Percentiles rank a stretch among this genome's conserved stretches.
Conservation (phyloP, 352 stramenopile genomes). For the Globisporangium spinosum region DNA sequence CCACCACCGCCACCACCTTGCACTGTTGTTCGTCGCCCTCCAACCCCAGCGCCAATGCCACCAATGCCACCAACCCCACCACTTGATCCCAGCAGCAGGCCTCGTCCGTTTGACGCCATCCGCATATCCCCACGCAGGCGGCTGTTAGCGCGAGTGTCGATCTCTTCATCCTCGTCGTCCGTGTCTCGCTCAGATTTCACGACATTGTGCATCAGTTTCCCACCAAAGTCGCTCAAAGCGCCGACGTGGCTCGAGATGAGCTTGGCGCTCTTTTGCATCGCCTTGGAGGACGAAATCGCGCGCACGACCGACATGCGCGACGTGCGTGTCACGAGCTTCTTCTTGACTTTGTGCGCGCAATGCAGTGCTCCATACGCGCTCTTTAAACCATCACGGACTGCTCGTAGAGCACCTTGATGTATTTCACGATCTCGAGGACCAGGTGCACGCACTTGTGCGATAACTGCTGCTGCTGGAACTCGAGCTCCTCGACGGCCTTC, state of each 20-base stretch:
- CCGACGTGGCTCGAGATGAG: constrained; percentile 22
- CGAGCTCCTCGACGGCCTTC: constrained; percentile 29
- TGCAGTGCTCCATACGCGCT: background rate
- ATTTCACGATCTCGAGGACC: constrained; percentile 22
- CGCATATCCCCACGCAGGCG: background rate
- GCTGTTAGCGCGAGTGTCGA: background rate
- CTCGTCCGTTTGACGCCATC: no score
- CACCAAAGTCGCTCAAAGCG: constrained; percentile 19
- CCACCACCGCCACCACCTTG: background rate
- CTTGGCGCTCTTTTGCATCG: constrained; percentile 18
- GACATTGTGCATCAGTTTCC: constrained; percentile 24
- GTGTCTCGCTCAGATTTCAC: constrained; percentile 8
- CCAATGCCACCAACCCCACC: background rate
- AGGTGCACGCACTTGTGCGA: constrained; percentile 26
- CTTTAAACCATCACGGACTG: background rate
- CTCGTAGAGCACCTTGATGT: constrained; percentile 13
- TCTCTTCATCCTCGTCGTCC: constrained; percentile 7
- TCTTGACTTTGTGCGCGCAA: background rate
- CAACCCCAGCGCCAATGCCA: background rate
- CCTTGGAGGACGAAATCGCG: constrained; percentile 19
- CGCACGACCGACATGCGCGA: constrained; percentile 24
- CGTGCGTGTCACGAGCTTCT: constrained; percentile 2
- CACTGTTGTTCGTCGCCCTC: background rate
- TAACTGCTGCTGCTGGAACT: constrained; percentile 16
- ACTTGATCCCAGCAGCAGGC: background rate